Evolutionary conservation across 78 protist genomes (phyloP).

Genomic region (Tieghemostelium lacteum): DNA sequence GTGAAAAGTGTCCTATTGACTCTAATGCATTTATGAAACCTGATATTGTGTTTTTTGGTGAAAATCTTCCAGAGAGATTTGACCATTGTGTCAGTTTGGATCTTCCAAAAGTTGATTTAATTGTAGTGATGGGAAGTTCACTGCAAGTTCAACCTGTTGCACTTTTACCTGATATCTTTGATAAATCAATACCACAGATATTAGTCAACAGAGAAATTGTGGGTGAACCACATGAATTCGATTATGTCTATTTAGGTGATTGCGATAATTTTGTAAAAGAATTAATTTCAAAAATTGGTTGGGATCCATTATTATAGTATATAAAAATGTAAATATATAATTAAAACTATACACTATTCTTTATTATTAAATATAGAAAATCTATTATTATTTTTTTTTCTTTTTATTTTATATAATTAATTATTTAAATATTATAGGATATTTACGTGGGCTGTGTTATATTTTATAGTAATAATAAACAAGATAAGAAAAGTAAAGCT

Average conservation of each 20-base stretch:
- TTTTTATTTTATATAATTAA: no score
- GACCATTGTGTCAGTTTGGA: constrained; percentile 56
- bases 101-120: constrained; percentile 60
- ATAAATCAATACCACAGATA: constrained; percentile 55
- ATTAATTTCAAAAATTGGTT: constrained; percentile 21
- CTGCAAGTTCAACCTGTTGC: constrained; percentile 83
- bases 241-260: constrained; percentile 74
- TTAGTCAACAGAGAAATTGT: constrained; percentile 67
- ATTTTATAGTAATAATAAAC: no score
- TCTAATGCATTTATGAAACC: constrained; percentile 69
- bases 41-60: constrained; percentile 93
- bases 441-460: no score
- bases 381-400: no score
- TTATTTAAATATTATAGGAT: no score
- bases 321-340: no score
- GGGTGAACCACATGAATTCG: constrained; percentile 81
- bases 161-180: constrained; percentile 41
- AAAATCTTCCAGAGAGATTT: constrained; percentile 87
- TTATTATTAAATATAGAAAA: no score
- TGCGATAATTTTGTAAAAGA: constrained; percentile 71
- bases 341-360: no score
- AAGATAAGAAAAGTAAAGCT: no score
- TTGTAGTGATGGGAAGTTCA: constrained; percentile 87
- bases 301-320: constrained; percentile 1
- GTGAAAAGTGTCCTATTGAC: constrained; percentile 58